A percentile compares a stretch with the other conserved stretches of the same genome.
Conservation (phyloP, 139 green algal species). For the Chlamydomonas schloesseri region DNA sequence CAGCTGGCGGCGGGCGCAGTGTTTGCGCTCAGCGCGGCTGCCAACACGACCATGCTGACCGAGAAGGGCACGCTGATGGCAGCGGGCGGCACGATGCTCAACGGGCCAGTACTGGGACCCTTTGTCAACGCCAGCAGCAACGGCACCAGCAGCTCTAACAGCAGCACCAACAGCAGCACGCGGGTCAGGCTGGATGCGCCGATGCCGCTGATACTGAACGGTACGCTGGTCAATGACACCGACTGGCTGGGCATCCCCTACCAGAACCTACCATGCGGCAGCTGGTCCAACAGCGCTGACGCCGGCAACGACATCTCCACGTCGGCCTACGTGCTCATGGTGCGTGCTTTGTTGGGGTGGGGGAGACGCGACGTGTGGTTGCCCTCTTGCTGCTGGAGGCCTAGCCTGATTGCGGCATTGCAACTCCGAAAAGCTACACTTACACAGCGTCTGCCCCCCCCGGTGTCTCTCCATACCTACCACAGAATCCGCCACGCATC, state of each 20-base stretch:
- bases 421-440: too few relatives aligned
- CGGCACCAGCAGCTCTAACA: not conserved
- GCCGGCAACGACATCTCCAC: not conserved
- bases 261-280: not conserved
- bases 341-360: too few relatives aligned
- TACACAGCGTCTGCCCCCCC: too few relatives aligned
- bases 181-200: not conserved
- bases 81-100: not conserved
- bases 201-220: not conserved
- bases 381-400: too few relatives aligned
- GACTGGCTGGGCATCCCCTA: conserved; percentile 6
- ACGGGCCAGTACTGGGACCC: too few relatives aligned
- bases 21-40: not conserved
- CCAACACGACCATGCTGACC: too few relatives aligned
- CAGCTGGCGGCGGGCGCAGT: not conserved
- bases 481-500: not conserved
- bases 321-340: conserved; percentile 11
- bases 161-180: not conserved
- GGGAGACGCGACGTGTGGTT: too few relatives aligned
- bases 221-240: not conserved
- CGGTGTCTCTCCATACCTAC: too few relatives aligned
- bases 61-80: too few relatives aligned
- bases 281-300: conserved; percentile 4
- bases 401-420: too few relatives aligned
- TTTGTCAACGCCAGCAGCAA: not conserved